A percentile compares a stretch with the other conserved stretches of the same genome.
These are phyloP conservation scores for Amoebophrya sp. DNA, from an alignment of 169 alveolate species.

Conservation along the genomic window DNA sequence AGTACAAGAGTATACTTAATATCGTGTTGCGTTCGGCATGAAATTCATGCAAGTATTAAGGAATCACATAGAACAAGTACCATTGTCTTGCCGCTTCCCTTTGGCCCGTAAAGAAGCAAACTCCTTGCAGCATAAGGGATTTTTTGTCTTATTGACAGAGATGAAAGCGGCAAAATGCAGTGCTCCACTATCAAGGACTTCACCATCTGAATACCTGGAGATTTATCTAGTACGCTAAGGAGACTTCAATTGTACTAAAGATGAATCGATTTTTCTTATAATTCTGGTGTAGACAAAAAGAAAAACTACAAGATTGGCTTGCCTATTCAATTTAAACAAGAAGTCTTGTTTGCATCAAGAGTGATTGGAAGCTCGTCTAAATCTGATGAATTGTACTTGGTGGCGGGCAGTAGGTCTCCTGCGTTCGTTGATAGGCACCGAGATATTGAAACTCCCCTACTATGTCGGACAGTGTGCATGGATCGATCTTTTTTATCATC, in stretches of 20 bases:
- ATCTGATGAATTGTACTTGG: no score
- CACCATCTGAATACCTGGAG: conserved; percentile 30
- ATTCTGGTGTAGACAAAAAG: no score
- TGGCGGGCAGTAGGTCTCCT: conserved; percentile 34
- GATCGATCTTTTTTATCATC: conserved; percentile 50
- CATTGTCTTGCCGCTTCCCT: conserved; percentile 18
- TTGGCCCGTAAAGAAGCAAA: conserved; percentile 36
- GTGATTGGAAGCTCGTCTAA: no score
- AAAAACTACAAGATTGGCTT: no score
- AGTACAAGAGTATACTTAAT: neutral
- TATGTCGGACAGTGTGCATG: conserved; percentile 54
- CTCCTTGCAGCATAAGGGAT: conserved; percentile 36
- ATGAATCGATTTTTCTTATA: no score
- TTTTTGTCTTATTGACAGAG: conserved; percentile 1
- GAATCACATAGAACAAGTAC: neutral
- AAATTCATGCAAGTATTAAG: neutral
- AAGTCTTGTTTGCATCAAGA: no score
- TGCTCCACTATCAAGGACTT: conserved; percentile 41
- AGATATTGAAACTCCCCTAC: conserved; percentile 58
- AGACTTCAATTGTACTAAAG: no score
- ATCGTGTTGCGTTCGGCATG: neutral
- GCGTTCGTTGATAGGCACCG: conserved; percentile 40
- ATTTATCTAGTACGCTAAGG: no score
- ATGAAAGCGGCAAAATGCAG: conserved; percentile 36
- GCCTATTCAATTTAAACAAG: no score